These are phyloP conservation scores for Malassezia slooffiae DNA, from an alignment of 1,284 basidiomycete genomes.

Conservation along the genomic window DNA sequence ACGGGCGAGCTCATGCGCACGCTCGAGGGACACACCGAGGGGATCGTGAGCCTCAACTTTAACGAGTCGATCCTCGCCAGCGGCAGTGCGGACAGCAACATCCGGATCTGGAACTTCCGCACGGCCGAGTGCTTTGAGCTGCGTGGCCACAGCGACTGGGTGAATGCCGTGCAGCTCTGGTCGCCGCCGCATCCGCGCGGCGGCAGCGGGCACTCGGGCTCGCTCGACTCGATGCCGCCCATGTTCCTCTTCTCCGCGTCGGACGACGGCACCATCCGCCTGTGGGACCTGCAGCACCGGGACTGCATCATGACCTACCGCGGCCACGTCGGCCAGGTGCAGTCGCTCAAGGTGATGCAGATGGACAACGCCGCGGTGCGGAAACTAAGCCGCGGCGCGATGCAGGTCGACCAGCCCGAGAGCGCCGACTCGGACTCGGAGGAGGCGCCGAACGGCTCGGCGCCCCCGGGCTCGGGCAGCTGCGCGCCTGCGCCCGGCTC, in stretches of 20 bases:
- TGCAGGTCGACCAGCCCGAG: too few relatives aligned
- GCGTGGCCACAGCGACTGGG: constrained; percentile 89
- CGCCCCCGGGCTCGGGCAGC: constrained; percentile 13
- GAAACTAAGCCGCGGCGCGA: constrained; percentile 27
- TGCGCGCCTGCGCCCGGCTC: constrained; percentile 6
- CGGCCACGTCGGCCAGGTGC: constrained; percentile 90
- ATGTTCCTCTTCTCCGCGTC: constrained; percentile 75
- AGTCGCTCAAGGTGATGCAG: constrained; percentile 71
- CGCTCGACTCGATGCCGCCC: constrained; percentile 19
- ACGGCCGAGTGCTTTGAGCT: constrained; percentile 85
- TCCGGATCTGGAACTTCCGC: constrained; percentile 71
- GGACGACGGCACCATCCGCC: constrained; percentile 81
- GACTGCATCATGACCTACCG: constrained; percentile 72
- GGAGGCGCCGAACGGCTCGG: too few relatives aligned
- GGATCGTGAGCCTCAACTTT: constrained; percentile 83
- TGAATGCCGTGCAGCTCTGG: constrained; percentile 90
- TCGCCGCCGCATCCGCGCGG: constrained; percentile 54
- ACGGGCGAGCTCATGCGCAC: constrained; percentile 78
- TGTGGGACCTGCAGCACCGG: constrained; percentile 79
- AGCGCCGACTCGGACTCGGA: too few relatives aligned
- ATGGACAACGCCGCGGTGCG: constrained; percentile 38
- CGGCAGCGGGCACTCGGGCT: constrained; percentile 1
- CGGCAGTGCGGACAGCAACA: constrained; percentile 43
- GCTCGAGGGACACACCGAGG: constrained; percentile 78
- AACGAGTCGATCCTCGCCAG: constrained; percentile 77